These are phyloP conservation scores for Periconia sp. DNA, from an alignment of 2,329 filamentous ascomycete genomes.

Conservation along the genomic window DNA sequence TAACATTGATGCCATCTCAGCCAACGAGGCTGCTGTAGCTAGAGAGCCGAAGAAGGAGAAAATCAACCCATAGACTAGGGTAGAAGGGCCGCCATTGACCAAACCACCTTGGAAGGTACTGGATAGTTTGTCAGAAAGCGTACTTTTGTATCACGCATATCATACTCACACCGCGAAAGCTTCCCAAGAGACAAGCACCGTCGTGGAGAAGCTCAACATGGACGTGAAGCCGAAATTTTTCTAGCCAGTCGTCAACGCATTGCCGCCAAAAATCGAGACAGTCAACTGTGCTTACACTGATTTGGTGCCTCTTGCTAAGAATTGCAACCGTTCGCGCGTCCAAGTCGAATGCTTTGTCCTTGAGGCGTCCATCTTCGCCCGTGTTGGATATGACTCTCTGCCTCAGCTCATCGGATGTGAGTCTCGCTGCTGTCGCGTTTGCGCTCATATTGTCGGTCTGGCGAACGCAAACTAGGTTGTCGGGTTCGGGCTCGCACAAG, in stretches of 20 bases:
- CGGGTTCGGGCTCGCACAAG: no score
- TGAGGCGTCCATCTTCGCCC: slow-evolving; percentile 1
- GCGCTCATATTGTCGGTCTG: no score
- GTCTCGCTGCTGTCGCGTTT: neutral
- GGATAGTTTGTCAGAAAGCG: no score
- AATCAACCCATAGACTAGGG: slow-evolving; percentile 13
- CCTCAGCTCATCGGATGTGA: neutral
- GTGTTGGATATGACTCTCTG: slow-evolving; percentile 2
- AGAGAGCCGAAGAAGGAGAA: slow-evolving; percentile 8
- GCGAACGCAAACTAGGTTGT: no score
- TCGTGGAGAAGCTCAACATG: slow-evolving; percentile 1
- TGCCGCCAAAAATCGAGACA: neutral
- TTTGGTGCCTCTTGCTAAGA: slow-evolving; percentile 7
- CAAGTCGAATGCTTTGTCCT: neutral
- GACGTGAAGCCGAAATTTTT: slow-evolving; percentile 3
- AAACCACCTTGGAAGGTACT: slow-evolving; percentile 1
- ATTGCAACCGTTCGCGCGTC: slow-evolving; percentile 5
- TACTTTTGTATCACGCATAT: no score
- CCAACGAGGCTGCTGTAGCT: slow-evolving; percentile 9
- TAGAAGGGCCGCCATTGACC: slow-evolving; percentile 12
- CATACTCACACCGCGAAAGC: neutral
- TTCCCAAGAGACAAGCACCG: neutral
- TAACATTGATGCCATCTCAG: slow-evolving; percentile 21
- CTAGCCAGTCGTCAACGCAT: neutral
- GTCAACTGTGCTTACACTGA: slow-evolving; percentile 5